Base-by-base conservation (phyloP, 2,329 filamentous ascomycete species). In the Cephalotrichum gorgonifer region DNA sequence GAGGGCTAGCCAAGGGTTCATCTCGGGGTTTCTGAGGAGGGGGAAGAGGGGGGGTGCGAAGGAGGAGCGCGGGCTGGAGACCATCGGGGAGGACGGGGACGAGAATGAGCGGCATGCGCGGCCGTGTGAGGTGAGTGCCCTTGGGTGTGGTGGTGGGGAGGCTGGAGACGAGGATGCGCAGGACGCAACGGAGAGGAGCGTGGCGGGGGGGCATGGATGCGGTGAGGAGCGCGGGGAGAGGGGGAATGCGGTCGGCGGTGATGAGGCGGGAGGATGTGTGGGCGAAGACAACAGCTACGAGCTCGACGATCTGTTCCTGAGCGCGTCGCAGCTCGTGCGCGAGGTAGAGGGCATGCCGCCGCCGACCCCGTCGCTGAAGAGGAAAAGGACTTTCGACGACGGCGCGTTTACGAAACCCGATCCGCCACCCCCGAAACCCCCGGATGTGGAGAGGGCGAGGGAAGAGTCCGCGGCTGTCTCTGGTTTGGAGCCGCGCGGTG, bases 1-100 rank as follows among this genome's bases (percentile, higher is more conserved):
- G 4, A 67, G 71, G 31, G 72, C 78, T 0, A 81, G 78, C 30
- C 79, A 82, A 58, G 73, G 73, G 39, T 77, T 73, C 0, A 78
- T 83, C 53, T 66, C 75, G 17, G 58, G 69, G 31, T 82, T 82
- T 50, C 61, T 77, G 7, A 62, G 65, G 17, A 43, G 25, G 25
- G 33, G 35, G 3, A n/a, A 6, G 4, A 3, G 20, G 14, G 39
- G 7, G 17, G 26, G 22, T 15, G 38, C 28, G 46, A 9, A 25
- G 20, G 8, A 23, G 31, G 30, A n/a, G n/a, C n/a, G n/a, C n/a
- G n/a, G n/a, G n/a, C n/a, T n/a, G n/a, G n/a, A n/a, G n/a, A n/a
- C n/a, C n/a, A n/a, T n/a, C n/a, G n/a, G 26, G 17, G 26, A 39
- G 15, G 33, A 38, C 23, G 33, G 14, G 20, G n/a, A n/a, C 20